Evolutionary conservation across 2,329 filamentous ascomycete species (phyloP).

Genomic region (Aureobasidium musti): DNA sequence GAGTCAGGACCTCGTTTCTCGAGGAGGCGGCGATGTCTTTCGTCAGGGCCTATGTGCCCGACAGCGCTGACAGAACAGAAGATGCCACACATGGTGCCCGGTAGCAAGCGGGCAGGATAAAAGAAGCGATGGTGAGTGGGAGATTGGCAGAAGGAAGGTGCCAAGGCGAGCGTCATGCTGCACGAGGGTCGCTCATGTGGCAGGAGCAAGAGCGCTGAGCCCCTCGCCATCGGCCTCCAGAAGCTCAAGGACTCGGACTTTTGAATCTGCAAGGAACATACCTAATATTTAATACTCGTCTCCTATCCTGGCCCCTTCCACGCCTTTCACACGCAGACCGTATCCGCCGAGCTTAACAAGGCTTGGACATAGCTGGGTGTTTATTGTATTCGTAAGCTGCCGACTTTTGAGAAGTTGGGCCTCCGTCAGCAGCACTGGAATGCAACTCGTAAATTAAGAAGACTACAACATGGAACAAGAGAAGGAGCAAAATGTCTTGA

Average conservation of each 20-base stretch:
- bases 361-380: background rate
- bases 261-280: constrained; percentile 10
- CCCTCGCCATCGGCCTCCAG: background rate
- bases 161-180: constrained; percentile 20
- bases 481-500: constrained; percentile 16
- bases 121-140: background rate
- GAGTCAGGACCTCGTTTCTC: constrained; percentile 40
- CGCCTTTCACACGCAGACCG: background rate
- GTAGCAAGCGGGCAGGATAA: background rate
- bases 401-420: background rate
- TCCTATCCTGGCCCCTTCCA: background rate
- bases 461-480: constrained; percentile 13
- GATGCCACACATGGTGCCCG: constrained; percentile 43
- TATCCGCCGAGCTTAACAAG: background rate
- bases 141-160: background rate
- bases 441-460: background rate
- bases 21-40: constrained; percentile 34
- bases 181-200: background rate
- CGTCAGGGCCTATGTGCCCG: constrained; percentile 33
- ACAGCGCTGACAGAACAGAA: constrained; percentile 39
- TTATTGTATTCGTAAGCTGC: background rate
- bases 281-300: constrained; percentile 12
- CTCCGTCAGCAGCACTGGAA: constrained; percentile 21
- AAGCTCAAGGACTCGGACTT: constrained; percentile 1
- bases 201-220: background rate